Base-by-base conservation (phyloP, 805 yeast genomes). In the Kregervanrija fluxuum region DNA sequence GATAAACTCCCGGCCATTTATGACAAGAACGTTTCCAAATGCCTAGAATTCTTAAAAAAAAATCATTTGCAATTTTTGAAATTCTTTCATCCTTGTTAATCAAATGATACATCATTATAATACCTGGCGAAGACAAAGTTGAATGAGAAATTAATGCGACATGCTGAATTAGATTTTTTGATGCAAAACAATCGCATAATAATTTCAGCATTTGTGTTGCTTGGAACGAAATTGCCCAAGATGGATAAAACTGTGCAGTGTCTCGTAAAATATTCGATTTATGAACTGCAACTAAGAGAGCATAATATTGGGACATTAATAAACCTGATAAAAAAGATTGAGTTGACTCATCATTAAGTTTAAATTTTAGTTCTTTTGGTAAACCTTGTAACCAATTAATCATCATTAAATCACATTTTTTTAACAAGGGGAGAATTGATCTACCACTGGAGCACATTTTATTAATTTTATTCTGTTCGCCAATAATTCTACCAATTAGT, bases 151-250 rank as follows among this genome's bases (percentile, higher is more conserved):
- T 42, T 74, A 65, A 34, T 74, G 74, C 50, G n/a, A 48, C 51
- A 35, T 52, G 49, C 5, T 41, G 31, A n/a, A 57, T 55, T 78
- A 80, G 31, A 77, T 80, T 53, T 70, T 72, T 82, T 37, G 71
- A 74, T 30, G 71, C 60, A 48, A 84, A 53, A 44, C 74, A 77
- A 42, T 80, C 80, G 33, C 77, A 66, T 43, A 84, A 80, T 40
- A 77, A 69, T 11, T 82, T 74, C 47, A 85, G 79, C 80, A 82
- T 80, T 54, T 85, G 77, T 1, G 89, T 85, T 1, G 91, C 87
- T 61, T 82, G 88, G 67, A 85, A 85, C 2, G 89, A 82, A 41
- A 85, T 83, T 4, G 88, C 85, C 84, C 87, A 80, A 3, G 85
- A 77, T 3, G 88, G 87, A 38, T 57, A 58, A 13, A 41, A 40